These are phyloP conservation scores for Ceratocystis colombiana DNA, from an alignment of 2,329 filamentous ascomycete genomes.

Conservation along the genomic window DNA sequence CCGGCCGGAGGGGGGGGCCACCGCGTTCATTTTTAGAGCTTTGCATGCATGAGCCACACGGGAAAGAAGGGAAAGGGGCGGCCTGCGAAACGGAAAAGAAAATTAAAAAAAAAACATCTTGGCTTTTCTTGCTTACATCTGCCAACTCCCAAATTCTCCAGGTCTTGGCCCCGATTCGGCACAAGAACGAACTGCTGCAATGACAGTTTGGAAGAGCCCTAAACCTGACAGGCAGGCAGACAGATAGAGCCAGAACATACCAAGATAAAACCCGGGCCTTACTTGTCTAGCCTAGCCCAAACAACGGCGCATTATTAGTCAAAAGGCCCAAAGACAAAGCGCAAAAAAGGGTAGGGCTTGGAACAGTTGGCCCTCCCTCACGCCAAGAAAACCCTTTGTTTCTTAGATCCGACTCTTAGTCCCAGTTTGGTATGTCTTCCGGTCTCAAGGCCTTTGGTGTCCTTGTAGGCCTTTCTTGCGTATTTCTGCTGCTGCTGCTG, in stretches of 20 bases:
- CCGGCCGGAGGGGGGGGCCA: neutral
- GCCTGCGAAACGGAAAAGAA: neutral
- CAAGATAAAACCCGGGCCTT: too few species aligned
- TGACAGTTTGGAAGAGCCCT: too few species aligned
- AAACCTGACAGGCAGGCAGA: too few species aligned
- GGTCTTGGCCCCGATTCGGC: too few species aligned
- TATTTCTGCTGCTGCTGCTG: neutral
- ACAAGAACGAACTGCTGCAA: too few species aligned
- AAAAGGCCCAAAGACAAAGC: too few species aligned
- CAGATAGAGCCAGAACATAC: too few species aligned
- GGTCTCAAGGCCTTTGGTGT: conserved; percentile 7
- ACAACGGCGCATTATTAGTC: too few species aligned
- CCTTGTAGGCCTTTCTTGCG: neutral
- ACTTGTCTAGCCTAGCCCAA: too few species aligned
- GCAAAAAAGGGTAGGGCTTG: neutral
- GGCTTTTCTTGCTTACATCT: neutral
- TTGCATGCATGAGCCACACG: neutral
- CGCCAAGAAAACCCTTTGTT: conserved; percentile 2
- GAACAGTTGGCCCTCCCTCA: conserved; percentile 8
- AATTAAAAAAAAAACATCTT: neutral
- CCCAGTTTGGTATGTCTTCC: conserved; percentile 6
- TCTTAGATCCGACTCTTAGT: conserved; percentile 11
- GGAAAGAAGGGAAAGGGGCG: neutral
- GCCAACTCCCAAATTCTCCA: too few species aligned
- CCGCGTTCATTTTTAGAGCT: conserved; percentile 9